A percentile compares a stretch with the other conserved stretches of the same genome.
phyloP scores from a whole-genome alignment of 768 basidiomycete genomes.

The Fistulinella prunicolor region DNA sequence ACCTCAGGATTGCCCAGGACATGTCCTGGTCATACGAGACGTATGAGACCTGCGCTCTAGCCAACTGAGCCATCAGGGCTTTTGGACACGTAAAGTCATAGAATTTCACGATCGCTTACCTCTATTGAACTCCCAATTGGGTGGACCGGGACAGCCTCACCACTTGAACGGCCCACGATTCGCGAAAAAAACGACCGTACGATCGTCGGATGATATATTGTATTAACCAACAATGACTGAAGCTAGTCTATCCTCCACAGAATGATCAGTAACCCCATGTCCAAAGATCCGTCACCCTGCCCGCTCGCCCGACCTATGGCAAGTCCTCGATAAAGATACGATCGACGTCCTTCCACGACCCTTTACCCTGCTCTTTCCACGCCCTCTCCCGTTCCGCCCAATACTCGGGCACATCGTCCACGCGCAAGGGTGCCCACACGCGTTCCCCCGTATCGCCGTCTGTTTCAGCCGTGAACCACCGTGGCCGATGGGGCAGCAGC shows the following conservation, averaged over 20 bases:
- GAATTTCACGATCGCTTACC: too few relatives aligned
- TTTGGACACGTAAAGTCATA: too few relatives aligned
- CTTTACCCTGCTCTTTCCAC: slow-evolving; percentile 41
- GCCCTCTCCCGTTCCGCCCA: slow-evolving; percentile 76
- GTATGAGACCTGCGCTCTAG: slow-evolving; percentile 56
- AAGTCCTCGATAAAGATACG: slow-evolving; percentile 74
- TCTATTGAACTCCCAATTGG: too few relatives aligned
- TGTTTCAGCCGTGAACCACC: slow-evolving; percentile 84
- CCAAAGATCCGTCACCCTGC: too few relatives aligned
- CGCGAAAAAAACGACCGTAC: too few relatives aligned
- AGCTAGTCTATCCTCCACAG: background rate
- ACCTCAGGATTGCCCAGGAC: slow-evolving; percentile 49
- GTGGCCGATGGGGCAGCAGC: slow-evolving; percentile 66
- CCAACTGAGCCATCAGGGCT: slow-evolving; percentile 53
- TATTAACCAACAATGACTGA: background rate
- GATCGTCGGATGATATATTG: too few relatives aligned
- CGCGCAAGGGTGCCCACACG: slow-evolving; percentile 73
- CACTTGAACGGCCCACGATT: too few relatives aligned
- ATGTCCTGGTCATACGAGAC: slow-evolving; percentile 29
- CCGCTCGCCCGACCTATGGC: too few relatives aligned
- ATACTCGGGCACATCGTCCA: slow-evolving; percentile 62
- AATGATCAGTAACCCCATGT: too few relatives aligned
- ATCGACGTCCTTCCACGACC: slow-evolving; percentile 67
- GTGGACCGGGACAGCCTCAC: too few relatives aligned
- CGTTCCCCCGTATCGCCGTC: slow-evolving; percentile 89